A percentile compares a stretch with the other conserved stretches of the same genome.
Conservation (phyloP, 78 protist genomes). For the Acrasis kona region DNA sequence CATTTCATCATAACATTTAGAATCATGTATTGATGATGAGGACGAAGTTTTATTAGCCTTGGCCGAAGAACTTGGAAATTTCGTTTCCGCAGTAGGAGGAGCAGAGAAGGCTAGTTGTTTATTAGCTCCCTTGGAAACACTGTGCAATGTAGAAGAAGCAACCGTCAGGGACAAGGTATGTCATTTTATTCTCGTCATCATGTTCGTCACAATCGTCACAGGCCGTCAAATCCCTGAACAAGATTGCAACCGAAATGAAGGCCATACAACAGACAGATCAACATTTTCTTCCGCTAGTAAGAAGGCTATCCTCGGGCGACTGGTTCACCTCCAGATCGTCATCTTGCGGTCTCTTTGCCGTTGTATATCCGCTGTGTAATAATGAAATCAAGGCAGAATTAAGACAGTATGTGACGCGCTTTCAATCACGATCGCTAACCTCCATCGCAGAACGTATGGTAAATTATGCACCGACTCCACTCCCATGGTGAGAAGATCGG, state of each 20-base stretch:
- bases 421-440: not conserved
- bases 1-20: slow-evolving; percentile 14
- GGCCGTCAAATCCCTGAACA: slow-evolving; percentile 75
- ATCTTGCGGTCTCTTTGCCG: slow-evolving; percentile 75
- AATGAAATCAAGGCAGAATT: slow-evolving; percentile 37
- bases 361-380: slow-evolving; percentile 41
- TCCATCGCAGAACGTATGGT: slow-evolving; percentile 14
- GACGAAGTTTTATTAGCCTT: slow-evolving; percentile 88
- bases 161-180: slow-evolving; percentile 88
- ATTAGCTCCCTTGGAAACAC: slow-evolving; percentile 73
- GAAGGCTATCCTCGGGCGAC: slow-evolving; percentile 69
- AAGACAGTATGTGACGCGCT: slow-evolving; percentile 32
- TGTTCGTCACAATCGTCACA: slow-evolving; percentile 21
- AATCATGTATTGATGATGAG: slow-evolving; percentile 71
- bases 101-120: slow-evolving; percentile 54
- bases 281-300: slow-evolving; percentile 44
- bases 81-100: slow-evolving; percentile 88
- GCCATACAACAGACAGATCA: slow-evolving; percentile 27
- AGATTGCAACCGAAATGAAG: slow-evolving; percentile 40
- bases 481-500: slow-evolving; percentile 91
- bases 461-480: slow-evolving; percentile 80
- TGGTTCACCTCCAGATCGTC: slow-evolving; percentile 90
- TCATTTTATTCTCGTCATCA: not conserved
- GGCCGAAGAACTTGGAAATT: slow-evolving; percentile 83
- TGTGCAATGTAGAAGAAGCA: slow-evolving; percentile 85